These are phyloP conservation scores for Neofusicoccum sp. DNA, from an alignment of 2,329 filamentous ascomycete species.

Conservation along the genomic window DNA sequence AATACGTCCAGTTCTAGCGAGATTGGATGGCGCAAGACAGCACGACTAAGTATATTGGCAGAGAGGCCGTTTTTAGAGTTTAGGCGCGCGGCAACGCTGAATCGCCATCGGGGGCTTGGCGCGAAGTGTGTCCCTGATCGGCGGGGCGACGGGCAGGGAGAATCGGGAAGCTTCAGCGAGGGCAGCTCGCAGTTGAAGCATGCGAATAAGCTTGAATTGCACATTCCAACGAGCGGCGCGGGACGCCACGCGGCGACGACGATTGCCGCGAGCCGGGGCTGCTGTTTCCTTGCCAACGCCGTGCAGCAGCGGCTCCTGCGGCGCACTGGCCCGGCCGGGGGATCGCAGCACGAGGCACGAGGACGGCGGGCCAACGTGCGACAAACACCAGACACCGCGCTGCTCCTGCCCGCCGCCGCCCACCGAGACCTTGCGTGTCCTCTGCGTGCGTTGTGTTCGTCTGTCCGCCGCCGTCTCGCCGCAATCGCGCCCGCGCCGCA, in stretches of 20 bases:
- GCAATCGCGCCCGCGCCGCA: background rate
- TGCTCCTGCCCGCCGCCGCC: background rate
- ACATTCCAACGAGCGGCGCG: too few species aligned
- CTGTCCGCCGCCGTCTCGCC: too few species aligned
- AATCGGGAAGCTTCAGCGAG: background rate
- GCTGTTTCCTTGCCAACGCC: constrained; percentile 7
- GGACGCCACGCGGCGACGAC: too few species aligned
- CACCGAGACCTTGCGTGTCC: background rate
- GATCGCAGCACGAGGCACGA: background rate
- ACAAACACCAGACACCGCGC: constrained; percentile 1
- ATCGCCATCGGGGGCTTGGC: background rate
- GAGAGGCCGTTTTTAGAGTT: background rate
- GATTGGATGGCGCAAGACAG: background rate
- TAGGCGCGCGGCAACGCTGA: background rate
- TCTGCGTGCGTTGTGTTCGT: background rate
- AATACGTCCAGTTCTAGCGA: background rate
- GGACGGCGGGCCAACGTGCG: background rate
- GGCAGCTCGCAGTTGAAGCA: background rate
- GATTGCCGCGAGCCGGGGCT: background rate
- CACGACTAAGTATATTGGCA: background rate
- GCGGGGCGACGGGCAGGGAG: background rate
- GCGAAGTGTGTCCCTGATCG: background rate
- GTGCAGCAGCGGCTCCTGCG: background rate
- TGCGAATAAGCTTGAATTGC: background rate
- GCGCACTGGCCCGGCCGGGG: background rate